Evolutionary conservation across 2,329 filamentous ascomycete species (phyloP).

Genomic region (Pezizomycotina sp.): DNA sequence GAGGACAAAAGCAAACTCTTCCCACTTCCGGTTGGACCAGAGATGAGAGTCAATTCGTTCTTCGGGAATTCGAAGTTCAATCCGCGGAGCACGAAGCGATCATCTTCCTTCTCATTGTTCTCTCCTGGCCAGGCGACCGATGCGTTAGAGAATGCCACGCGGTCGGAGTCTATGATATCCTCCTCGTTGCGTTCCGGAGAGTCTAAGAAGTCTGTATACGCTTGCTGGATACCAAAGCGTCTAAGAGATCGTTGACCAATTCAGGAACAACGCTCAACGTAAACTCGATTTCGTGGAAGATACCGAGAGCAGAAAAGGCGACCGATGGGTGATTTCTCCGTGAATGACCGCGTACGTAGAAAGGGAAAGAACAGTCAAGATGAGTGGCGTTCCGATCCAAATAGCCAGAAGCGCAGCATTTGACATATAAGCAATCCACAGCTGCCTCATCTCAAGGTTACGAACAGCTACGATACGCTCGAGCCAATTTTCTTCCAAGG

Average conservation of each 20-base stretch:
- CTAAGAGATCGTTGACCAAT: slow-evolving; percentile 51
- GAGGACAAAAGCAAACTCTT: slow-evolving; percentile 60
- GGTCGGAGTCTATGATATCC: slow-evolving; percentile 39
- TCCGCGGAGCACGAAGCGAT: slow-evolving; percentile 48
- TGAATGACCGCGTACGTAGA: slow-evolving; percentile 49
- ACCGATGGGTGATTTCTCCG: slow-evolving; percentile 50
- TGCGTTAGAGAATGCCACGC: slow-evolving; percentile 49
- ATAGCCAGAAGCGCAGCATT: slow-evolving; percentile 47
- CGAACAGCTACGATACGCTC: slow-evolving; percentile 48
- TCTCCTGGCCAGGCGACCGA: slow-evolving; percentile 61
- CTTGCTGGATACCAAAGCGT: slow-evolving; percentile 55
- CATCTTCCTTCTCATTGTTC: slow-evolving; percentile 38
- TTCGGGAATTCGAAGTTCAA: slow-evolving; percentile 50
- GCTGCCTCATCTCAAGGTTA: slow-evolving; percentile 47
- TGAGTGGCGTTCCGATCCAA: slow-evolving; percentile 57
- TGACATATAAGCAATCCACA: slow-evolving; percentile 49
- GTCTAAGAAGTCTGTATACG: slow-evolving; percentile 53
- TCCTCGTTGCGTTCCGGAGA: slow-evolving; percentile 48
- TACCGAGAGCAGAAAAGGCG: slow-evolving; percentile 60
- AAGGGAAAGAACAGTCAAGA: slow-evolving; percentile 55
- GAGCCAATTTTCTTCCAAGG: slow-evolving; percentile 59
- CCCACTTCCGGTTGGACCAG: slow-evolving; percentile 60
- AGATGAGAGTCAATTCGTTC: slow-evolving; percentile 51
- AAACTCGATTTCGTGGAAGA: slow-evolving; percentile 58
- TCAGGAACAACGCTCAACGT: slow-evolving; percentile 57